Evolutionary conservation across 2,329 filamentous ascomycete genomes (phyloP), one percentile per base, ranked within the genome.

Genomic region (Aspergillus sp.): DNA sequence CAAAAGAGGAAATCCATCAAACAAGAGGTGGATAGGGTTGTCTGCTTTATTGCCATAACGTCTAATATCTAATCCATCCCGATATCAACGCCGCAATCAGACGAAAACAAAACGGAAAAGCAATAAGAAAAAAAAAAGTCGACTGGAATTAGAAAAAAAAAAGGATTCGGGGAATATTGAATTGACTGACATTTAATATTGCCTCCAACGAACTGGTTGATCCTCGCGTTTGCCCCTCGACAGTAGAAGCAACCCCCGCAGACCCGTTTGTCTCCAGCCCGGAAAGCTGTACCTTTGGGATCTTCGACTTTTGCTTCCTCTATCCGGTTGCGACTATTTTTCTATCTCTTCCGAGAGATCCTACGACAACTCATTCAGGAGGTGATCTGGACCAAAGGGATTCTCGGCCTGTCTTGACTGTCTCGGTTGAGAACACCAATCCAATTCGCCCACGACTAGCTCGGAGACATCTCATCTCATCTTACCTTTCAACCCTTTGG

Each of bases 371-470:
- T 19, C 19, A 19, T 19, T 19, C 19, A 19, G 19, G 19, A 19
- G 19, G 19, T 19, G 19, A 19, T 19, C 19, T 19, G 19, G 19
- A 19, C 19, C 19, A 19, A 19, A 19, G 19, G 19, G 19, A 19
- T 19, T 19, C 19, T 19, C 19, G 19, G 19, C 19, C 19, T 19
- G 19, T 19, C 19, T 19, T 19, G 19, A 19, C 19, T 19, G 55
- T 58, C 53, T 58, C 55, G 53, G 55, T 50, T 58, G 49, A 56
- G 42, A 35, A 40, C 48, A 51, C 50, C 48, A 45, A 19, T 19
- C 19, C 19, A 32, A 38, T 45, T 34, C 43, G 49, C 45, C 37
- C 46, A 12, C 42, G 29, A 44, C 41, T 46, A 50, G 36, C 47
- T n/a, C n/a, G 12, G 12, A 7, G n/a, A 19, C 19, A 19, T 19